A percentile compares a stretch with the other conserved stretches of the same genome.
Conservation (phyloP, 164 flowering plant genomes). For the Chimonanthus praecox region DNA sequence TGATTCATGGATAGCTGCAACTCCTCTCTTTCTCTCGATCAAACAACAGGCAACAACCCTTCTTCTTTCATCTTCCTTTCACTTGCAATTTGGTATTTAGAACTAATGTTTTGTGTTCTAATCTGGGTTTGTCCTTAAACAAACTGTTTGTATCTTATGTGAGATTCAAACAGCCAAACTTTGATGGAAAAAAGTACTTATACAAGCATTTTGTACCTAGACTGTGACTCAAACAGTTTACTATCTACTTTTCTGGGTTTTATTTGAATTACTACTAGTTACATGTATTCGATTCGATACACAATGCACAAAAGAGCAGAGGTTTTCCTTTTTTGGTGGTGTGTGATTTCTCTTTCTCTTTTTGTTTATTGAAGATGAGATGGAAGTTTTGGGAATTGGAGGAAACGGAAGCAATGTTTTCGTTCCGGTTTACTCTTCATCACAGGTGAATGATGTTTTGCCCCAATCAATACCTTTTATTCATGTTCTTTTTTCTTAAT, state of each 20-base stretch:
- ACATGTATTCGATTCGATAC: neutral
- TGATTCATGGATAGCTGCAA: neutral
- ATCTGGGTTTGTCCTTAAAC: neutral
- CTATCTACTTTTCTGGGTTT: neutral
- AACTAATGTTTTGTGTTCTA: neutral
- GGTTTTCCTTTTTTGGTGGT: neutral
- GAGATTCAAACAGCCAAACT: too few species aligned
- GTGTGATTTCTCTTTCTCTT: neutral
- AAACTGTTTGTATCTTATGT: neutral
- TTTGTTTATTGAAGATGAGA: constrained; percentile 13
- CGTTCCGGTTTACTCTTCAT: constrained; percentile 24
- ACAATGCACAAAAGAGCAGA: neutral
- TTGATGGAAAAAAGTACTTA: neutral
- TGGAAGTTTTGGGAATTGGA: constrained; percentile 24
- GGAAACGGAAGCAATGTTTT: constrained; percentile 26
- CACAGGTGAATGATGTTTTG: constrained; percentile 15
- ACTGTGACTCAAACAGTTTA: neutral
- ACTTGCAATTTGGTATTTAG: neutral
- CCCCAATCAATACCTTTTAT: neutral
- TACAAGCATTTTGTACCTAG: neutral
- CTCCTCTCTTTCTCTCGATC: constrained; percentile 1
- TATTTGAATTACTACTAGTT: neutral
- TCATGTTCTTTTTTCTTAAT: neutral
- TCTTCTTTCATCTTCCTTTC: too few species aligned
- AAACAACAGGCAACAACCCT: neutral